Conservation (phyloP, 73 alveolate genomes). For the Blepharisma stoltei region DNA sequence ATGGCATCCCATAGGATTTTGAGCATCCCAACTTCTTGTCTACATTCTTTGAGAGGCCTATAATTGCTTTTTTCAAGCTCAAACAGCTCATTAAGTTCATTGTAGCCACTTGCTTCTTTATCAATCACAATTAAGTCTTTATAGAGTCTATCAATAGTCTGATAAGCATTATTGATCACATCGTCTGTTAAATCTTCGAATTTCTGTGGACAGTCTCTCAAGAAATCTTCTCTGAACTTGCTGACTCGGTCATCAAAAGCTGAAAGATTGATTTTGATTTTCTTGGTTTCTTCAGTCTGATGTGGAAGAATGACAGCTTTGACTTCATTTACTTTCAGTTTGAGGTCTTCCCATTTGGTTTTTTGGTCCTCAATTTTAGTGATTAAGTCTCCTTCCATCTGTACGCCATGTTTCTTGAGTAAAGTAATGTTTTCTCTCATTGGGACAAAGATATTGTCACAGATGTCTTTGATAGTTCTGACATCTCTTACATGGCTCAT, state of each 20-base stretch:
- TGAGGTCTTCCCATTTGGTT: slow-evolving; percentile 90
- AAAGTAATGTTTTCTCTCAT: slow-evolving; percentile 75
- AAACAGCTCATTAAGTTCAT: slow-evolving; percentile 88
- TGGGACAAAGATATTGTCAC: slow-evolving; percentile 75
- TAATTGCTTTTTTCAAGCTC: slow-evolving; percentile 91
- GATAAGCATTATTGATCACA: slow-evolving; percentile 83
- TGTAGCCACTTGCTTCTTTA: slow-evolving; percentile 80
- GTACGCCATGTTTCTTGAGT: slow-evolving; percentile 80
- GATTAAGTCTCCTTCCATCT: slow-evolving; percentile 55
- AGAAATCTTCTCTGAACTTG: slow-evolving; percentile 90
- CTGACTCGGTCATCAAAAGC: slow-evolving; percentile 81
- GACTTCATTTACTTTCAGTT: slow-evolving; percentile 92
- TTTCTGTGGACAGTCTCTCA: slow-evolving; percentile 81
- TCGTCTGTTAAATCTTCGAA: slow-evolving; percentile 74
- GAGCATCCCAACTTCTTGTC: slow-evolving; percentile 83
- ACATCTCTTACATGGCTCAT: slow-evolving; percentile 95
- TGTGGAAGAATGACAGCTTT: slow-evolving; percentile 97
- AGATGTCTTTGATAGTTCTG: slow-evolving; percentile 73
- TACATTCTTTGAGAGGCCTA: slow-evolving; percentile 94
- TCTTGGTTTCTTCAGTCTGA: slow-evolving; percentile 92
- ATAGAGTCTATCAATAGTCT: slow-evolving; percentile 73
- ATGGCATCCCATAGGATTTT: slow-evolving; percentile 99
- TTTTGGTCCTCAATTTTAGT: slow-evolving; percentile 71
- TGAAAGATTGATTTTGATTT: slow-evolving; percentile 84
- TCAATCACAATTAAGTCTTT: slow-evolving; percentile 78